Percentiles rank a stretch among this genome's conserved stretches.
These are phyloP conservation scores for Selenicereus undatus DNA, from an alignment of 148 eudicot species.

Conservation along the genomic window DNA sequence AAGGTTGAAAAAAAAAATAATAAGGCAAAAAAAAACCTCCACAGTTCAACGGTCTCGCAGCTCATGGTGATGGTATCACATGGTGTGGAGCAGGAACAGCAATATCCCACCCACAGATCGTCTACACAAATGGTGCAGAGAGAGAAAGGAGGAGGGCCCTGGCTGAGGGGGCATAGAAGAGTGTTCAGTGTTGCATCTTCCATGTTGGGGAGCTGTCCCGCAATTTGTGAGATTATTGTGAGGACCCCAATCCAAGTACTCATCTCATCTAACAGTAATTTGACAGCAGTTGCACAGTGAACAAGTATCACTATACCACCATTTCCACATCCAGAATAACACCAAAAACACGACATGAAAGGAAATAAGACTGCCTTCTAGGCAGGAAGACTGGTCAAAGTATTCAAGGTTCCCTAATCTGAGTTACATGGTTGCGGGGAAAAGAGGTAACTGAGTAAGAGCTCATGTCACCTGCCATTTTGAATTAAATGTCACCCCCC, in stretches of 20 bases:
- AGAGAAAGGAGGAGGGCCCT: not conserved
- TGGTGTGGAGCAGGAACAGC: conserved; percentile 26
- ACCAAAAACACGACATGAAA: not conserved
- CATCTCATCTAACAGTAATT: conserved; percentile 6
- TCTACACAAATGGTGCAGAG: not conserved
- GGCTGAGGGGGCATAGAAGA: conserved; percentile 27
- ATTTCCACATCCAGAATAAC: conserved; percentile 1
- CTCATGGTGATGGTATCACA: conserved; percentile 28
- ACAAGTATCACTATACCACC: not conserved
- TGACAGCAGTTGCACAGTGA: not conserved
- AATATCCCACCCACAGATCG: conserved; percentile 4
- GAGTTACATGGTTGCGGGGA: conserved; percentile 14
- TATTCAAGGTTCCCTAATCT: conserved; percentile 24
- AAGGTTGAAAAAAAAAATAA: not conserved
- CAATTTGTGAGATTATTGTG: conserved; percentile 10
- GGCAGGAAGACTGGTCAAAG: conserved; percentile 30
- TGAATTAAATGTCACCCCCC: not conserved
- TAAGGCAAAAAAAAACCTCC: not conserved
- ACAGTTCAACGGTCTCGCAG: conserved; percentile 7
- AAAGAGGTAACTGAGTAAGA: not conserved
- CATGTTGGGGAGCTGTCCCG: conserved; percentile 30
- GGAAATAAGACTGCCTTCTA: conserved; percentile 12
- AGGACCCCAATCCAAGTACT: conserved; percentile 11
- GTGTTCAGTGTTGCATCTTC: conserved; percentile 27
- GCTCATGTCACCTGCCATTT: conserved; percentile 7